A percentile compares a stretch with the other conserved stretches of the same genome.
These are phyloP conservation scores for Acanthamoeba sp. DNA, from an alignment of 208 protist species.

Conservation along the genomic window DNA sequence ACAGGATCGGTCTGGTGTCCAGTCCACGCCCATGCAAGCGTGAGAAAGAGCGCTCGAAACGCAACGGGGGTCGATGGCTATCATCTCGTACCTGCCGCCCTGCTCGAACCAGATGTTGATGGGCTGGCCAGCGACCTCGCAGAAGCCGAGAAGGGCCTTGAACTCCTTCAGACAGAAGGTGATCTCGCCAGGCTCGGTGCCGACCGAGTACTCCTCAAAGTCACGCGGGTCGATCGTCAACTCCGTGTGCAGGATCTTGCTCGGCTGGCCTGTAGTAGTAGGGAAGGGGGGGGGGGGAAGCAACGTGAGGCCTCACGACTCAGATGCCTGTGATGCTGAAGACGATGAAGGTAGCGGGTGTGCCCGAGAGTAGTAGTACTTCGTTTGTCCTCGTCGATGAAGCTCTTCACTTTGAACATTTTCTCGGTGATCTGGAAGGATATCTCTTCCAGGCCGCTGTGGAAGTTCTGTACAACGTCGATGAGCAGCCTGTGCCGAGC, in stretches of 20 bases:
- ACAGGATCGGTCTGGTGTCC: conserved; percentile 44
- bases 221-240: conserved; percentile 16
- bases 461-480: conserved; percentile 55
- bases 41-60: no score
- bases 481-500: neutral
- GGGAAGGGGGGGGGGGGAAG: neutral
- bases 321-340: no score
- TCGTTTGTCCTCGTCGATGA: conserved; percentile 46
- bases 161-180: conserved; percentile 70
- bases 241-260: conserved; percentile 51
- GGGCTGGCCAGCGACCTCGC: conserved; percentile 32
- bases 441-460: conserved; percentile 37
- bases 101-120: conserved; percentile 33
- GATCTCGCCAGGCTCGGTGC: neutral
- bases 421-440: conserved; percentile 5
- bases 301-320: no score
- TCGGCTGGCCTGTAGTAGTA: neutral
- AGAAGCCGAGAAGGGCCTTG: conserved; percentile 28
- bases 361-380: no score
- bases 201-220: conserved; percentile 47
- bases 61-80: no score
- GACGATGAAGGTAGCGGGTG: no score
- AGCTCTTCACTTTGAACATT: conserved; percentile 58
- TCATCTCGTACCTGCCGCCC: conserved; percentile 36
- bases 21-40: no score